phyloP scores from a whole-genome alignment of 108 stramenopile species.

The Aureococcus anophagefferens region DNA sequence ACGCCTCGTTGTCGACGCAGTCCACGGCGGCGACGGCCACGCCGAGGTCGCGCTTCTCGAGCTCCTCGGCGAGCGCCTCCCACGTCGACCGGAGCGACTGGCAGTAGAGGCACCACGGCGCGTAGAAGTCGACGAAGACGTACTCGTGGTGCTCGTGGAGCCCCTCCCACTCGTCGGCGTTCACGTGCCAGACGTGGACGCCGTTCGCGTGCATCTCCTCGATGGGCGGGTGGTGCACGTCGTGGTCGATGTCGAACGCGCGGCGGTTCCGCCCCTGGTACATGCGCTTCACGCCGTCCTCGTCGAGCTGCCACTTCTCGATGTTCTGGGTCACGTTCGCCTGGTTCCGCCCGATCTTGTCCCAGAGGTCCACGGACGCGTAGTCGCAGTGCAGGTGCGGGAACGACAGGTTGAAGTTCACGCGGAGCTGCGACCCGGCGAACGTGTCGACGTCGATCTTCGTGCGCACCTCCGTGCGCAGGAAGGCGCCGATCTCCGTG shows the following conservation, averaged over 20 bases:
- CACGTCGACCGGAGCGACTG: conserved; percentile 4
- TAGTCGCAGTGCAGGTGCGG: neutral
- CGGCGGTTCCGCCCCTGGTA: neutral
- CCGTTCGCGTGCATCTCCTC: conserved; percentile 1
- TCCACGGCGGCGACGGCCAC: neutral
- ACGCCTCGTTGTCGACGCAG: neutral
- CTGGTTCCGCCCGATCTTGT: neutral
- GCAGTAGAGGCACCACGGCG: conserved; percentile 22
- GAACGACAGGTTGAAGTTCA: neutral
- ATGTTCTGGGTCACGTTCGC: neutral
- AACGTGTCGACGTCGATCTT: conserved; percentile 4
- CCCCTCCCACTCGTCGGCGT: neutral
- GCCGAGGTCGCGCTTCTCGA: neutral
- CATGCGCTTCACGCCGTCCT: neutral
- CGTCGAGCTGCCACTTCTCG: conserved; percentile 2
- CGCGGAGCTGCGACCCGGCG: neutral
- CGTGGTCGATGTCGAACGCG: neutral
- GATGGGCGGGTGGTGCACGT: conserved; percentile 5
- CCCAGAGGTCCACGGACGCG: neutral
- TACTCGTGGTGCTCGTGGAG: conserved; percentile 4
- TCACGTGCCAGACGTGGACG: conserved; percentile 2
- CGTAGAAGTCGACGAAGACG: conserved; percentile 18
- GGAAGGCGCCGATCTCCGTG: neutral
- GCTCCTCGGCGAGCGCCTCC: conserved; percentile 1
- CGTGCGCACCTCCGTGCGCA: neutral